Conservation (phyloP, 2,329 filamentous ascomycete genomes). For the Arthrobotrys conoides region DNA sequence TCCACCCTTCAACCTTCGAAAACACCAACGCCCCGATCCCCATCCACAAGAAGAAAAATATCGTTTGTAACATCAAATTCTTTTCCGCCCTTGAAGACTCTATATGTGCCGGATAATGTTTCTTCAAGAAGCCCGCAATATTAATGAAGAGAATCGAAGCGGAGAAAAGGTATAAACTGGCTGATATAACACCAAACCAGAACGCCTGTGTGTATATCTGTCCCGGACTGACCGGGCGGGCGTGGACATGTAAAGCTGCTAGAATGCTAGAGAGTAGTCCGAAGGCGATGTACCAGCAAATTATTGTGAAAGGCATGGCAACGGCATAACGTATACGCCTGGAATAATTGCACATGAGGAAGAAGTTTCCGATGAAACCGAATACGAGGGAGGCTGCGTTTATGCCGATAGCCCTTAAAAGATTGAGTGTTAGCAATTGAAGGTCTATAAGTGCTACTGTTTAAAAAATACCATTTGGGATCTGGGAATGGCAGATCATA, state of each 20-base stretch:
- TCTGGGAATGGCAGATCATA: constrained; percentile 76
- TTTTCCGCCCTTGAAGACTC: constrained; percentile 82
- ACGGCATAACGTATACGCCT: constrained; percentile 83
- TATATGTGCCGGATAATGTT: constrained; percentile 82
- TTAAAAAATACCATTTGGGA: constrained; percentile 72
- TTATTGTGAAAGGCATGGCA: constrained; percentile 85
- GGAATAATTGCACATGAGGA: constrained; percentile 89
- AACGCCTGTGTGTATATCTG: constrained; percentile 81
- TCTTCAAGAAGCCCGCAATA: constrained; percentile 73
- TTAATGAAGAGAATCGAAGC: constrained; percentile 77
- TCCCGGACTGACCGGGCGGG: constrained; percentile 68
- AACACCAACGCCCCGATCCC: constrained; percentile 83
- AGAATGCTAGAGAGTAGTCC: constrained; percentile 77
- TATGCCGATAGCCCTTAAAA: constrained; percentile 76
- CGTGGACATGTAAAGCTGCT: constrained; percentile 76
- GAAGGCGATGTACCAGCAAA: constrained; percentile 80
- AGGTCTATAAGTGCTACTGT: background rate
- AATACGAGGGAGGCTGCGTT: constrained; percentile 85
- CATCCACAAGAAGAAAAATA: constrained; percentile 85
- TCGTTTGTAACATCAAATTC: constrained; percentile 91
- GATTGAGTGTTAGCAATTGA: background rate
- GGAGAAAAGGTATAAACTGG: constrained; percentile 82
- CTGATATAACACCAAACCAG: constrained; percentile 86
- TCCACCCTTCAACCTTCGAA: constrained; percentile 79
- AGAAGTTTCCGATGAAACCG: constrained; percentile 83